Conservation (phyloP, 1,139 yeast species). For the Blastobotrys serpentis region DNA sequence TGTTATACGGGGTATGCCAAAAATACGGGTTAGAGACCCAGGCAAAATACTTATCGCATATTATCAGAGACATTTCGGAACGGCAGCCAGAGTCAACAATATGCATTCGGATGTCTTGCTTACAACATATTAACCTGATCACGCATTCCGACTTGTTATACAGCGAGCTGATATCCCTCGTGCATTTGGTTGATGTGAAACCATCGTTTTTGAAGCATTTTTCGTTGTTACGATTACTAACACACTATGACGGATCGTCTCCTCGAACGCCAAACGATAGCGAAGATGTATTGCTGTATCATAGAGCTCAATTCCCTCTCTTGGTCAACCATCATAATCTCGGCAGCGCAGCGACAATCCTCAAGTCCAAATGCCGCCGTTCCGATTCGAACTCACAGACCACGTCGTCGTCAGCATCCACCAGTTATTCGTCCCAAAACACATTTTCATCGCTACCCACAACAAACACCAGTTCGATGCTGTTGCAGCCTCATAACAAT, state of each 20-base stretch:
- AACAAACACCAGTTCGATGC: not conserved
- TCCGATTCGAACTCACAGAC: slow-evolving; percentile 9
- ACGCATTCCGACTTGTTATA: slow-evolving; percentile 14
- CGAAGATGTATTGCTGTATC: slow-evolving; percentile 15
- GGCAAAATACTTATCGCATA: slow-evolving; percentile 13
- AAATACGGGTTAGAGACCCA: slow-evolving; percentile 10
- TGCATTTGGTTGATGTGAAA: slow-evolving; percentile 20
- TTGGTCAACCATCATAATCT: slow-evolving; percentile 14
- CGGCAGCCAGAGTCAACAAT: slow-evolving; percentile 8
- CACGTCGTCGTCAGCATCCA: not conserved
- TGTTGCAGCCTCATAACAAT: slow-evolving; percentile 8
- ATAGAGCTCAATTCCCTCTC: slow-evolving; percentile 7
- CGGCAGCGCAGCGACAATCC: slow-evolving; percentile 10
- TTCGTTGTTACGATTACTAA: slow-evolving; percentile 13
- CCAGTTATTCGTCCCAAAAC: slow-evolving; percentile 7
- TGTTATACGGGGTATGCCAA: slow-evolving; percentile 15
- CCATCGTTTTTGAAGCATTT: slow-evolving; percentile 17
- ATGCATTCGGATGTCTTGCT: slow-evolving; percentile 16
- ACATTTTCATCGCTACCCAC: not conserved
- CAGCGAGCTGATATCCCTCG: slow-evolving; percentile 9
- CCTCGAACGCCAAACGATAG: slow-evolving; percentile 14
- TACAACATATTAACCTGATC: slow-evolving; percentile 17
- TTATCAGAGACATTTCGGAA: slow-evolving; percentile 10
- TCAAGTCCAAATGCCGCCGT: slow-evolving; percentile 5
- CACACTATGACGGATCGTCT: slow-evolving; percentile 18